These are phyloP conservation scores for Rubia tinctorum DNA, from an alignment of 305 asterid species.

Conservation along the genomic window DNA sequence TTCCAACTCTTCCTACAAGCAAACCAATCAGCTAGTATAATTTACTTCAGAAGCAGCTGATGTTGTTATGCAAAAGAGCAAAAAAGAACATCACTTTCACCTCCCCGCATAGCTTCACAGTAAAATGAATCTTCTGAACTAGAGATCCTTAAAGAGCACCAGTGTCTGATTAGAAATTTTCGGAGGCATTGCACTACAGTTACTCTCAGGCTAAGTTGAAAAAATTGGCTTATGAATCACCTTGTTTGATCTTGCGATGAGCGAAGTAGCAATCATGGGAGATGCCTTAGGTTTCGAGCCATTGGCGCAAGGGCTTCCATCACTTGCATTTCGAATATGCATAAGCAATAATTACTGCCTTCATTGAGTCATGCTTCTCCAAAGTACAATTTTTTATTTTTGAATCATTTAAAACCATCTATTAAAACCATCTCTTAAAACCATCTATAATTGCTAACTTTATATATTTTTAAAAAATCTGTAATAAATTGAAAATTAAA, in stretches of 20 bases:
- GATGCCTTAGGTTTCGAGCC: neutral
- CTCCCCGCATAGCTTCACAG: neutral
- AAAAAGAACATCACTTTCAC: neutral
- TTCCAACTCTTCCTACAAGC: neutral
- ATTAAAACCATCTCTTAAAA: too few relatives aligned
- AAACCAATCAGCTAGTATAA: neutral
- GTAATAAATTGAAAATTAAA: too few relatives aligned
- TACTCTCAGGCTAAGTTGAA: neutral
- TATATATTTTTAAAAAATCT: too few relatives aligned
- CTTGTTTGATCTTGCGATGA: neutral
- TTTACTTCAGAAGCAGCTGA: neutral
- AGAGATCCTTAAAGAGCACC: neutral
- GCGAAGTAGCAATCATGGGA: neutral
- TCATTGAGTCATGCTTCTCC: neutral
- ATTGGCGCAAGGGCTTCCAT: neutral
- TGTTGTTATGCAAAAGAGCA: neutral
- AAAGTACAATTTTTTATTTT: neutral
- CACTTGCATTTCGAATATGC: neutral
- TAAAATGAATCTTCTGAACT: neutral
- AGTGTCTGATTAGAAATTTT: neutral
- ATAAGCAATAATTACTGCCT: neutral
- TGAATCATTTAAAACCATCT: too few relatives aligned
- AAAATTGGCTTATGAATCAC: neutral
- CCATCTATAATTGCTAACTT: too few relatives aligned
- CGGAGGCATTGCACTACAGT: neutral